Percentiles rank a stretch among this genome's conserved stretches.
These are phyloP conservation scores for Diaporthe australafricana DNA, from an alignment of 2,329 filamentous ascomycete genomes.

Conservation along the genomic window DNA sequence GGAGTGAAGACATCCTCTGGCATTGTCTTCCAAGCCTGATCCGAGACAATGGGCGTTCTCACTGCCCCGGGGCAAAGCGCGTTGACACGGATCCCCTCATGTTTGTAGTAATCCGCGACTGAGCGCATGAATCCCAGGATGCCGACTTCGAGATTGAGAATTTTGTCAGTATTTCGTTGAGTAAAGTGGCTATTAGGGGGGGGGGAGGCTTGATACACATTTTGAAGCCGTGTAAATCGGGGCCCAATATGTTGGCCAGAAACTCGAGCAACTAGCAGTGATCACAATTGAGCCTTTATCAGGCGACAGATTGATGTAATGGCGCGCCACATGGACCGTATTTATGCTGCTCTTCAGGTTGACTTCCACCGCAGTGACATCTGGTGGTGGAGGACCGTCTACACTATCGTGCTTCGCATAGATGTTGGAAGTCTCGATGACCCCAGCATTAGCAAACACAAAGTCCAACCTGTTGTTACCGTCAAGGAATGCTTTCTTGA, in stretches of 20 bases:
- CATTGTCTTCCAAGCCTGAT: constrained; percentile 4
- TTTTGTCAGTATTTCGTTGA: background rate
- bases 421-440: constrained; percentile 55
- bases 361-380: constrained; percentile 31
- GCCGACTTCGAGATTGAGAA: background rate
- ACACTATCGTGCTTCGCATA: constrained; percentile 39
- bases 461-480: constrained; percentile 52
- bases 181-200: background rate
- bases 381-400: constrained; percentile 18
- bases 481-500: constrained; percentile 50
- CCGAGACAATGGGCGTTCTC: constrained; percentile 23
- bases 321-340: constrained; percentile 32
- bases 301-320: constrained; percentile 33
- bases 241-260: constrained; percentile 35
- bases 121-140: constrained; percentile 29
- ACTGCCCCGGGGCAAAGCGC: constrained; percentile 30
- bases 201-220: constrained; percentile 10
- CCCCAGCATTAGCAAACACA: constrained; percentile 61
- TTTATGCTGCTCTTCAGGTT: constrained; percentile 36
- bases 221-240: constrained; percentile 36
- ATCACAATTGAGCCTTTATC: constrained; percentile 33
- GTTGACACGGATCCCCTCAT: constrained; percentile 33
- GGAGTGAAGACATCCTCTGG: constrained; percentile 32
- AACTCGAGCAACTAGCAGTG: constrained; percentile 32
- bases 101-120: constrained; percentile 23